Evolutionary conservation across 2,329 filamentous ascomycete species (phyloP).

Genomic region (Fusarium staphyleae): DNA sequence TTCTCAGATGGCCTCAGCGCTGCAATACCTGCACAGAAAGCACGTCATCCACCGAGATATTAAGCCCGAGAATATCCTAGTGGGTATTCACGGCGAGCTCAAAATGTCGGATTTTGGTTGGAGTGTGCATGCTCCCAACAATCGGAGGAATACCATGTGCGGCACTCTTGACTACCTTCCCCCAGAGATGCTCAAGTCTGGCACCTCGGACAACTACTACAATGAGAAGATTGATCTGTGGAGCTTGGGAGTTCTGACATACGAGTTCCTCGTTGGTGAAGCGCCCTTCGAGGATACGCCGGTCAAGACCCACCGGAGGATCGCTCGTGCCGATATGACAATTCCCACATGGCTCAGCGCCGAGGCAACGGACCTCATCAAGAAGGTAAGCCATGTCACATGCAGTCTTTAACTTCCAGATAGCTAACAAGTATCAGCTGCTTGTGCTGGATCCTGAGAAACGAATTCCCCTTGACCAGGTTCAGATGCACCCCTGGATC

Average conservation of each 20-base stretch:
- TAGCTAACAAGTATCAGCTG: slow-evolving; percentile 61
- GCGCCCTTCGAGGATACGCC: slow-evolving; percentile 97
- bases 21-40: slow-evolving; percentile 93
- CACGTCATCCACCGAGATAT: slow-evolving; percentile 98
- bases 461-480: slow-evolving; percentile 86
- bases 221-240: slow-evolving; percentile 96
- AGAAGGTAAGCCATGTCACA: slow-evolving; percentile 67
- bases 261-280: slow-evolving; percentile 95
- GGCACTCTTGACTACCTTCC: slow-evolving; percentile 97
- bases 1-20: slow-evolving; percentile 84
- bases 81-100: slow-evolving; percentile 96
- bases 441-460: slow-evolving; percentile 94
- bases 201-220: slow-evolving; percentile 85
- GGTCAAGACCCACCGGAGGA: slow-evolving; percentile 91
- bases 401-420: no score
- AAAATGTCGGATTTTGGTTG: slow-evolving; percentile 99
- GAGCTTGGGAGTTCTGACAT: slow-evolving; percentile 93
- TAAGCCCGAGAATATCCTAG: slow-evolving; percentile 96
- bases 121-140: slow-evolving; percentile 97
- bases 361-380: slow-evolving; percentile 91
- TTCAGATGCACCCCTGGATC: slow-evolving; percentile 94
- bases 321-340: slow-evolving; percentile 88
- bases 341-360: slow-evolving; percentile 89
- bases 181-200: slow-evolving; percentile 93
- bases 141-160: slow-evolving; percentile 92